These are phyloP conservation scores for Stipa capillata DNA, from an alignment of 176 grass and related monocot genomes.

Conservation along the genomic window DNA sequence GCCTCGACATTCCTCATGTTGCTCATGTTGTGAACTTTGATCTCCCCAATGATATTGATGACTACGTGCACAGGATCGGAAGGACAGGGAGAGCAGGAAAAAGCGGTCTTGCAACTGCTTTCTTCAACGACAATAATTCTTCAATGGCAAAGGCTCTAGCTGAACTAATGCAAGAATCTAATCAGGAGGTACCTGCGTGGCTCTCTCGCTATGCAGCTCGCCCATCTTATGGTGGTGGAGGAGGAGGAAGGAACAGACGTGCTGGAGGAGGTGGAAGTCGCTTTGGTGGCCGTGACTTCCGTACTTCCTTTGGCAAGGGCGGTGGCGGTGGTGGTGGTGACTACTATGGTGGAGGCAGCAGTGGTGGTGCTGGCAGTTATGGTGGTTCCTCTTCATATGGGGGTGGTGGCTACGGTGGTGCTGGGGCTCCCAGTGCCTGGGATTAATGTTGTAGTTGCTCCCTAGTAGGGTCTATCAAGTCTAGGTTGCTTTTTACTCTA, in stretches of 20 bases:
- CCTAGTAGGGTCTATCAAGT: slow-evolving; percentile 13
- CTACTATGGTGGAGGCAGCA: slow-evolving; percentile 41
- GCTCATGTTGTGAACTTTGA: slow-evolving; percentile 97
- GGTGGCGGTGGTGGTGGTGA: slow-evolving; percentile 36
- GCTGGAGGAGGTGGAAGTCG: slow-evolving; percentile 42
- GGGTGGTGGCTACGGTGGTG: slow-evolving; percentile 48
- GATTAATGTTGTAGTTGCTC: slow-evolving; percentile 42
- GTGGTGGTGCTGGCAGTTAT: slow-evolving; percentile 30
- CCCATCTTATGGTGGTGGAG: slow-evolving; percentile 41
- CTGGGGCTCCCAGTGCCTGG: slow-evolving; percentile 65
- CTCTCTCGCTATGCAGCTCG: slow-evolving; percentile 63
- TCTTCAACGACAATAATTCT: slow-evolving; percentile 77
- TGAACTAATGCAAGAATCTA: slow-evolving; percentile 84
- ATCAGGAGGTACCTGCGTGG: slow-evolving; percentile 85
- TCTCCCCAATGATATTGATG: slow-evolving; percentile 89
- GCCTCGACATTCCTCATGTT: slow-evolving; percentile 94
- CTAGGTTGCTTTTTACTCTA: slow-evolving; percentile 29
- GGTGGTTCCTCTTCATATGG: slow-evolving; percentile 45
- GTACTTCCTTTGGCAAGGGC: slow-evolving; percentile 42
- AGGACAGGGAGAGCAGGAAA: slow-evolving; percentile 83
- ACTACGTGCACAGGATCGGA: slow-evolving; percentile 81
- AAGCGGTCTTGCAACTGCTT: slow-evolving; percentile 72
- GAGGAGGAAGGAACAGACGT: slow-evolving; percentile 51
- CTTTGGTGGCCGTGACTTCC: slow-evolving; percentile 84
- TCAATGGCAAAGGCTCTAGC: slow-evolving; percentile 48